These are phyloP conservation scores for Fusarium ramigenum DNA, from an alignment of 2,329 filamentous ascomycete genomes.

Conservation along the genomic window DNA sequence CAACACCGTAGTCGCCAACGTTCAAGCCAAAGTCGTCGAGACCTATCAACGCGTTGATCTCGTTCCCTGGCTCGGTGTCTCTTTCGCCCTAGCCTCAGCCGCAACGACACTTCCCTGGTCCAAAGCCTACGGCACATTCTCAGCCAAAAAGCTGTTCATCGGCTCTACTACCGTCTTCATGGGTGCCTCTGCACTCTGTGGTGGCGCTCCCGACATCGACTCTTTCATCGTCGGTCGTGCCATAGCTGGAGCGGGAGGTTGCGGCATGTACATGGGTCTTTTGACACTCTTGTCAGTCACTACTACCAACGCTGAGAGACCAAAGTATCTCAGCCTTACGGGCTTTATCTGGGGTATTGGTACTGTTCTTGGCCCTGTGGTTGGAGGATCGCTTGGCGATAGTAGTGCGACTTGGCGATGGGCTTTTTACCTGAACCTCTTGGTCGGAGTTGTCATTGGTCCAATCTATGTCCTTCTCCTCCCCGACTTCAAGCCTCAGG, in stretches of 20 bases:
- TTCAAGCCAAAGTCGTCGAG: conserved; percentile 27
- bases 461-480: conserved; percentile 18
- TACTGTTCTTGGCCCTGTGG: conserved; percentile 51
- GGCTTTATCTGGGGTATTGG: conserved; percentile 52
- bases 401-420: conserved; percentile 42
- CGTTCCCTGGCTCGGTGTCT: conserved; percentile 31
- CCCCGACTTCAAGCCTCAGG: conserved; percentile 11
- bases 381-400: conserved; percentile 14
- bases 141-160: conserved; percentile 39
- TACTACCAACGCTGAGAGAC: conserved; percentile 23
- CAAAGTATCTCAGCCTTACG: conserved; percentile 29
- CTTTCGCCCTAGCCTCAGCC: conserved; percentile 37
- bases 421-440: conserved; percentile 27
- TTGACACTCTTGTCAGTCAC: conserved; percentile 23
- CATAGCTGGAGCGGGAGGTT: conserved; percentile 53
- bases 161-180: conserved; percentile 36
- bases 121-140: conserved; percentile 32
- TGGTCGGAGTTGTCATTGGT: conserved; percentile 9
- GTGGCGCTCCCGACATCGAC: conserved; percentile 52
- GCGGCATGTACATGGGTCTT: conserved; percentile 42
- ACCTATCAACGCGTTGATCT: conserved; percentile 19
- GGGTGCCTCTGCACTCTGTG: conserved; percentile 48
- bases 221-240: conserved; percentile 56
- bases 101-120: conserved; percentile 22
- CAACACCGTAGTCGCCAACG: conserved; percentile 35